Evolutionary conservation across 148 eudicot species (phyloP).

Genomic region (Chenopodium berlandieri): DNA sequence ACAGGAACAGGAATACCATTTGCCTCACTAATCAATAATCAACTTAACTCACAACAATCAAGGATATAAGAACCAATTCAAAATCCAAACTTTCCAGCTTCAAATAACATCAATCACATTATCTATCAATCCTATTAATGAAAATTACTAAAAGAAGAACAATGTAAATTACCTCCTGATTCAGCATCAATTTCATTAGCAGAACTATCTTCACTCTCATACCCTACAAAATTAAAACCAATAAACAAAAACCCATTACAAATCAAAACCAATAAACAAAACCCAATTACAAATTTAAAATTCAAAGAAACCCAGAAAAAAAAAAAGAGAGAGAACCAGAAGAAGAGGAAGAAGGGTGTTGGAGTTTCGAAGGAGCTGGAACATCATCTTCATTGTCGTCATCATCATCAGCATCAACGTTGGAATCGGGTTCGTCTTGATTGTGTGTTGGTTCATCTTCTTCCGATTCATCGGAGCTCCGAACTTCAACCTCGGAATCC

Average conservation of each 20-base stretch:
- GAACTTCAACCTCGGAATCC: constrained; percentile 61
- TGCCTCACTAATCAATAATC: constrained; percentile 11
- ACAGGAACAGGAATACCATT: background rate
- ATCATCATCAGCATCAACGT: constrained; percentile 18
- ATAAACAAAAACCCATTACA: constrained; percentile 5
- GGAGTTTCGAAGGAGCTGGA: constrained; percentile 11
- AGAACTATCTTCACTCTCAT: constrained; percentile 87
- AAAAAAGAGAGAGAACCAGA: constrained; percentile 41
- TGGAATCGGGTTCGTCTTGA: constrained; percentile 29
- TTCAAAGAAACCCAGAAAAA: background rate
- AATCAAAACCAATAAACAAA: background rate
- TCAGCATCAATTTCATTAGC: constrained; percentile 57
- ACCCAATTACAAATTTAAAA: background rate
- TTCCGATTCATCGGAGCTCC: constrained; percentile 40
- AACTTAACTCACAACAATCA: background rate
- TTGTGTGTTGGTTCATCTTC: constrained; percentile 14
- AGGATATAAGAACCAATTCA: background rate
- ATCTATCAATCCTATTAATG: background rate
- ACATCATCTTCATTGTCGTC: constrained; percentile 11
- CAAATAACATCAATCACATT: background rate
- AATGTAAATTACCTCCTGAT: constrained; percentile 49
- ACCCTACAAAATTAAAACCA: constrained; percentile 38
- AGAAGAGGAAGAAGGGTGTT: constrained; percentile 42
- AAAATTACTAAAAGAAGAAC: background rate
- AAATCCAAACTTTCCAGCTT: background rate